These are phyloP conservation scores for Tilletia walkeri DNA, from an alignment of 1,284 basidiomycete genomes.

Conservation along the genomic window DNA sequence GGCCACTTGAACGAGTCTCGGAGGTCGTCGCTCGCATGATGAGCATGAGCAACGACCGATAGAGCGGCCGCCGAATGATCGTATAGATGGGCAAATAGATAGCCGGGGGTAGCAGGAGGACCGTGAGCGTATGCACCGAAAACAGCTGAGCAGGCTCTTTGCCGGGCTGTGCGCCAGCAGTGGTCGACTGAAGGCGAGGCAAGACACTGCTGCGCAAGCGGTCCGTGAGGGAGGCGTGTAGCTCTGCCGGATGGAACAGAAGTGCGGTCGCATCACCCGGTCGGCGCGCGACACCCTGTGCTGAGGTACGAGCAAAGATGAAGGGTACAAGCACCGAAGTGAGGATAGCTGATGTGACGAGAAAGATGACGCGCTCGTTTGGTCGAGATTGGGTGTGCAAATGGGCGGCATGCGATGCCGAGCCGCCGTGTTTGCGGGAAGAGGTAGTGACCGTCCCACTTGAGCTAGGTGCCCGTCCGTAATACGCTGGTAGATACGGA, in stretches of 20 bases:
- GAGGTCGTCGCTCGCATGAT: background rate
- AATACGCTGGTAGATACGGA: slow-evolving; percentile 13
- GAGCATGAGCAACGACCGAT: slow-evolving; percentile 3
- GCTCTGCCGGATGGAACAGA: slow-evolving; percentile 2
- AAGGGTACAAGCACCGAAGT: slow-evolving; percentile 3
- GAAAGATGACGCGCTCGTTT: slow-evolving; percentile 15
- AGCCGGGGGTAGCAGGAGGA: background rate
- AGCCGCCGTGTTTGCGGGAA: background rate
- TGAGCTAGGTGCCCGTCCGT: background rate
- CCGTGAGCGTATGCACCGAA: background rate
- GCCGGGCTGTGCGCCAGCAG: background rate
- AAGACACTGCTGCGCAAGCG: background rate
- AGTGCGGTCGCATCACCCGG: background rate
- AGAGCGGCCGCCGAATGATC: slow-evolving; percentile 9
- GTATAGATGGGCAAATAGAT: slow-evolving; percentile 9
- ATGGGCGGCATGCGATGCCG: background rate
- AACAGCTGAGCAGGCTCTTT: slow-evolving; percentile 9
- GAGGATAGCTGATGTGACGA: background rate
- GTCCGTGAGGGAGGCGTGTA: background rate
- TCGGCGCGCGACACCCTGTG: background rate
- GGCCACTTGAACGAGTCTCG: background rate
- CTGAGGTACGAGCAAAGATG: slow-evolving; percentile 1
- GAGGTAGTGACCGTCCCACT: background rate
- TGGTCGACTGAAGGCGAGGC: background rate
- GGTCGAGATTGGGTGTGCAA: slow-evolving; percentile 5